phyloP scores from a whole-genome alignment of 306 rosid species.

The Quercus berberidifolia region DNA sequence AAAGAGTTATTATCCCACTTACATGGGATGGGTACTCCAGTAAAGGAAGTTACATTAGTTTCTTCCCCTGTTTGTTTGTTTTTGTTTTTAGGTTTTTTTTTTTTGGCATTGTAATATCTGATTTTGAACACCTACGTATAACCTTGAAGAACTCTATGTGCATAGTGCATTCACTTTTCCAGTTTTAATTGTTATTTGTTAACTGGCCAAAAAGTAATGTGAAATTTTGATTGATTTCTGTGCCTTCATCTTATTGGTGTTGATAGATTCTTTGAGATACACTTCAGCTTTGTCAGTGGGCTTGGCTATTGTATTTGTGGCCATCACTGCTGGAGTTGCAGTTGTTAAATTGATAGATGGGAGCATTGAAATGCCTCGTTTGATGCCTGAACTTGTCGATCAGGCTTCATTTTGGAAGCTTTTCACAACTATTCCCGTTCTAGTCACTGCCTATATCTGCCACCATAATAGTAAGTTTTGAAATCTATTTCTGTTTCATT shows the following conservation, averaged over 20 bases:
- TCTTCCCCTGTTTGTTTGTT: not conserved
- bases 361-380: conserved; percentile 48
- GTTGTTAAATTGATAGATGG: conserved; percentile 44
- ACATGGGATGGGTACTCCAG: not conserved
- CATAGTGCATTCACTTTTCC: not conserved
- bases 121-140: not conserved
- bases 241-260: not conserved
- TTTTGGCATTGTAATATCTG: not conserved
- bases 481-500: not conserved
- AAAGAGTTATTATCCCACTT: too few relatives aligned
- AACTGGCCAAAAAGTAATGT: not conserved
- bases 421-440: conserved; percentile 56
- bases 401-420: conserved; percentile 66
- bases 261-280: conserved; percentile 62
- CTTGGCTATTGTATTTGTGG: conserved; percentile 57
- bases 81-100: too few relatives aligned
- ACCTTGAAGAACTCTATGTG: not conserved
- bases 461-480: conserved; percentile 53
- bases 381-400: conserved; percentile 45
- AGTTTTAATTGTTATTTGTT: not conserved
- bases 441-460: conserved; percentile 69
- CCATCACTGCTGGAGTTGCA: conserved; percentile 54
- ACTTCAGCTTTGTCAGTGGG: conserved; percentile 67
- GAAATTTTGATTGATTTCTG: conserved; percentile 1
- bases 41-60: not conserved